Percentiles rank a stretch among this genome's conserved stretches.
Evolutionary conservation across 2,329 filamentous ascomycete genomes (phyloP).

Genomic region (Escovopsis sp.): DNA sequence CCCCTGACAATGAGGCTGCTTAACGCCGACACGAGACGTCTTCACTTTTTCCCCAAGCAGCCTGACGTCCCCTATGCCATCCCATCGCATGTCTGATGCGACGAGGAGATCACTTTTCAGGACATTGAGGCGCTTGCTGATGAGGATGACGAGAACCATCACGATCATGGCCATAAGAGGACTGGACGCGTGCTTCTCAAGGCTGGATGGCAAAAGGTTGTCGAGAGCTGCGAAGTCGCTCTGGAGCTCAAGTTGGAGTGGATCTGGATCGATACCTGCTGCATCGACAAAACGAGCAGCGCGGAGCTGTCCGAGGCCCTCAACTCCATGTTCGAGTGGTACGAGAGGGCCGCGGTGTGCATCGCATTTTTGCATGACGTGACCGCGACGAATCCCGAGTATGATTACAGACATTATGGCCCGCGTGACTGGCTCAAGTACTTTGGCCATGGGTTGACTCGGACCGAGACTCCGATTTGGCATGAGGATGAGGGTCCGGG

Average conservation of each 20-base stretch:
- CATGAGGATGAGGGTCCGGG: too few species aligned
- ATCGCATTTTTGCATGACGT: constrained; percentile 14
- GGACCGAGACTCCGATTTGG: too few species aligned
- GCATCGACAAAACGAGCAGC: constrained; percentile 18
- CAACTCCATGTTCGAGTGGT: constrained; percentile 21
- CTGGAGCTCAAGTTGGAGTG: constrained; percentile 9
- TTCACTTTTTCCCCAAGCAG: constrained; percentile 9
- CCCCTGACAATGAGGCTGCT: constrained; percentile 11
- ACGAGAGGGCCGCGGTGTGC: constrained; percentile 13
- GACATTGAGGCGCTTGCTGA: constrained; percentile 3
- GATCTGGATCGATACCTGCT: constrained; percentile 19
- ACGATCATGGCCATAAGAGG: too few species aligned
- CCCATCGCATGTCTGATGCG: constrained; percentile 15
- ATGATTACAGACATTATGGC: too few species aligned
- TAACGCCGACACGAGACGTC: constrained; percentile 10
- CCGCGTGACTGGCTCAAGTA: too few species aligned
- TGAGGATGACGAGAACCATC: too few species aligned
- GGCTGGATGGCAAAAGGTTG: constrained; percentile 9
- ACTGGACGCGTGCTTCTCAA: too few species aligned
- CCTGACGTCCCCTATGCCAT: constrained; percentile 12
- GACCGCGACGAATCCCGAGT: too few species aligned
- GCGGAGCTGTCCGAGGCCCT: constrained; percentile 18
- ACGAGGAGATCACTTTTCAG: constrained; percentile 11
- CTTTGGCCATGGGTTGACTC: too few species aligned
- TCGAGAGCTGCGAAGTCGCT: constrained; percentile 10